Base-by-base conservation (phyloP, 176 grass and related monocot genomes). In the Echinochloa phyllopogon region DNA sequence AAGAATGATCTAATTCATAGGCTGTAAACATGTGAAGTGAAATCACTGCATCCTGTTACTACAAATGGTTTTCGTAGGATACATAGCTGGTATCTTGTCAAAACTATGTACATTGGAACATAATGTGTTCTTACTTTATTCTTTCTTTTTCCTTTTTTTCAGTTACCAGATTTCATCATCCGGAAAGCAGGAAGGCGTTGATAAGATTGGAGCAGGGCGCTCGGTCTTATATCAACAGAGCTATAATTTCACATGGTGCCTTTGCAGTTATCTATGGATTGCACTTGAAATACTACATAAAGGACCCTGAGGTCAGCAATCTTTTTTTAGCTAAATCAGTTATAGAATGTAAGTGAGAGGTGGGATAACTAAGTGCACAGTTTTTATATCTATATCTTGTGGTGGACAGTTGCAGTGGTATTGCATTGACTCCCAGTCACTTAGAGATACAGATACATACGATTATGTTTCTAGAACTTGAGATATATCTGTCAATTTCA, bases 181-280 rank as follows among this genome's bases (percentile, higher is more conserved):
- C 74, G 13, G 88, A 90, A 55, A 90, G 85, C 77, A 98, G 86
- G 89, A 95, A 93, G 73, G 80, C 82, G 78, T 85, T 98, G 67
- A 90, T 93, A 73, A 89, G 92, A 25, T 75, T 98, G 84, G 95
- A 98, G 85, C 95, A 93, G 76, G 87, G 91, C 52, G 86, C 87
- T 37, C 83, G 64, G 40, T 82, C 95, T 78, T 95, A 76, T 84
- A 89, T 93, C 82, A 98, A 91, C 81, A 88, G 95, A 78, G 76
- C 83, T 36, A 95, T 93, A 65, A 78, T 82, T 69, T 86, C 85
- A 37, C 82, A 60, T 73, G 88, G 87, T 69, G 92, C 95, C 67
- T 92, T 93, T 85, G 95, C 95, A 44, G 72, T 98, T 82, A 75
- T 98, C 27, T 95, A 98, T 88, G 95, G 95, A 64, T 81, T 84